Percentiles rank a stretch among this genome's conserved stretches.
phyloP scores from a whole-genome alignment of 2,329 filamentous ascomycete genomes.

The Aspergillus sp. region DNA sequence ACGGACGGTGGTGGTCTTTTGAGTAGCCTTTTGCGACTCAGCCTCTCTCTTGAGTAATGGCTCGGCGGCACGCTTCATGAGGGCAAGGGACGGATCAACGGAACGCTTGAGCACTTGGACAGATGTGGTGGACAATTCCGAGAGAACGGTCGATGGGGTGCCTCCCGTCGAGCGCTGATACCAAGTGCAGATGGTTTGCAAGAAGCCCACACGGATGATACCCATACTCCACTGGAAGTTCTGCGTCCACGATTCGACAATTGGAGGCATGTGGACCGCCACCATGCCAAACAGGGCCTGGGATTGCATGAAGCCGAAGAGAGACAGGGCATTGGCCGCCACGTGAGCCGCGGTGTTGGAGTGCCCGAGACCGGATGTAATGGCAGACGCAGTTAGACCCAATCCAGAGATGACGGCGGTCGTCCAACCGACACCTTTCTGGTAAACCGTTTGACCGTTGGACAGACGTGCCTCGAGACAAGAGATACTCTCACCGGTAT shows the following conservation, averaged over 20 bases:
- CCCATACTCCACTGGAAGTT: constrained; percentile 99
- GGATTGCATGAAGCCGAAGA: constrained; percentile 90
- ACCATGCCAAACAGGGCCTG: constrained; percentile 88
- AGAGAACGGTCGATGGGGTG: constrained; percentile 69
- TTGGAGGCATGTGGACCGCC: constrained; percentile 72
- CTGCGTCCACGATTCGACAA: constrained; percentile 89
- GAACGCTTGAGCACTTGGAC: constrained; percentile 69
- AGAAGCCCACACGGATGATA: constrained; percentile 78
- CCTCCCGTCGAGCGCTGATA: constrained; percentile 92
- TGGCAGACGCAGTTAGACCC: constrained; percentile 74
- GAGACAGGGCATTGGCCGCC: constrained; percentile 84
- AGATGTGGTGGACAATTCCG: constrained; percentile 65
- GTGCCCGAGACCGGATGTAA: constrained; percentile 84
- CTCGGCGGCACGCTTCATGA: constrained; percentile 26
- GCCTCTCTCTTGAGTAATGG: constrained; percentile 48
- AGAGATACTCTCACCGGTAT: constrained; percentile 60
- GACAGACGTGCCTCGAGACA: constrained; percentile 84
- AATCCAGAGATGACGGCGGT: constrained; percentile 82
- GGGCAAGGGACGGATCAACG: constrained; percentile 30
- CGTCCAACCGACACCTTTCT: constrained; percentile 80
- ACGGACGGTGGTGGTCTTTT: constrained; percentile 50
- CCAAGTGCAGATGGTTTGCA: constrained; percentile 88
- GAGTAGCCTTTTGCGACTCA: constrained; percentile 40
- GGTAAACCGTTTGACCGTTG: constrained; percentile 87
- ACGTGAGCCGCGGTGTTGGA: constrained; percentile 93